Conservation (phyloP, 345 rosid species). For the Citrus reticulata region DNA sequence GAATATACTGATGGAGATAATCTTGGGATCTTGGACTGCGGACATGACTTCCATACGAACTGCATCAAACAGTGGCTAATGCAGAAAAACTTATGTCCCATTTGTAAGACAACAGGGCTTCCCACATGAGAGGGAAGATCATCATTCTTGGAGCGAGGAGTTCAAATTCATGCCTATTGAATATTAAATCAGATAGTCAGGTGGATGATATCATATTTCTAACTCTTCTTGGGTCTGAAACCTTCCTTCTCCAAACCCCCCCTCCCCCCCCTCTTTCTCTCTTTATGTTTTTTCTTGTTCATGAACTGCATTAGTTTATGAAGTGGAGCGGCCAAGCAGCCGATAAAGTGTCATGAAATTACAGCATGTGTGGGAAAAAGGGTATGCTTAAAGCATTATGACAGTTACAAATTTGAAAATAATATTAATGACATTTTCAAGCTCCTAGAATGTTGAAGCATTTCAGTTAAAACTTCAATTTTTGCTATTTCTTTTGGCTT, state of each 20-base stretch:
- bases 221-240: not conserved
- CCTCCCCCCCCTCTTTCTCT: not conserved
- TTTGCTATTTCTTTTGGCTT: not conserved
- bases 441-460: not conserved
- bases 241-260: not conserved
- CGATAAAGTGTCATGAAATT: not conserved
- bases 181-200: slow-evolving; percentile 17
- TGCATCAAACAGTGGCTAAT: slow-evolving; percentile 87
- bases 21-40: slow-evolving; percentile 73
- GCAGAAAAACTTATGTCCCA: slow-evolving; percentile 86
- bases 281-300: not conserved
- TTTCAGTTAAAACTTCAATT: not conserved
- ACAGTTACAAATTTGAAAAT: slow-evolving; percentile 8
- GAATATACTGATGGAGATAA: slow-evolving; percentile 69
- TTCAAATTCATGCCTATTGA: slow-evolving; percentile 11
- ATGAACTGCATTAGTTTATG: slow-evolving; percentile 15
- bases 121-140: slow-evolving; percentile 22
- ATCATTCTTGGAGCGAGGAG: not conserved
- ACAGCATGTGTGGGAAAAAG: slow-evolving; percentile 18
- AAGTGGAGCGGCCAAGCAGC: not conserved
- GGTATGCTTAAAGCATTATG: slow-evolving; percentile 11
- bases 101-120: slow-evolving; percentile 72
- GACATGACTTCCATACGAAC: slow-evolving; percentile 68
- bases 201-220: slow-evolving; percentile 11
- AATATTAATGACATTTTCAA: not conserved